Evolutionary conservation across 2,329 filamentous ascomycete genomes (phyloP).

Genomic region (Colletotrichum camelliae): DNA sequence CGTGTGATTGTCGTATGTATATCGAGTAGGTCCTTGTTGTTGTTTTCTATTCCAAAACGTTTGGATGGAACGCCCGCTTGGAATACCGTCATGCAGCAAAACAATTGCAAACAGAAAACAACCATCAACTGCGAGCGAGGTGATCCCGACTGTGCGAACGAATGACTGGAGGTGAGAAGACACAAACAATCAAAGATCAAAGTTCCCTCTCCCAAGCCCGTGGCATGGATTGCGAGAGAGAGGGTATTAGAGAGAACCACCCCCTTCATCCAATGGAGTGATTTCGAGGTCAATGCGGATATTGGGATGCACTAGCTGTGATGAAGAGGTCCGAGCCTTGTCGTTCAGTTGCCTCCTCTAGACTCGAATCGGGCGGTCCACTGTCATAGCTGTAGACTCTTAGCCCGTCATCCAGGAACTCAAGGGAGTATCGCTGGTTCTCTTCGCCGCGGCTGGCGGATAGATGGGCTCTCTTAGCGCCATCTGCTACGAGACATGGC

Average conservation of each 20-base stretch:
- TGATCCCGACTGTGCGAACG: neutral
- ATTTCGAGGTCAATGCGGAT: conserved; percentile 15
- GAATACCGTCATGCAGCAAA: neutral
- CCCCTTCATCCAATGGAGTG: neutral
- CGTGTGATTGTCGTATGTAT: neutral
- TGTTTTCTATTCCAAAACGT: neutral
- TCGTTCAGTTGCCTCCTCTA: conserved; percentile 8
- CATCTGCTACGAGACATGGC: conserved; percentile 2
- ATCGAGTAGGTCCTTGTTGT: neutral
- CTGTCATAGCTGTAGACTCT: neutral
- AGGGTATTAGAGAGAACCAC: conserved; percentile 17
- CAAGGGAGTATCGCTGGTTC: neutral
- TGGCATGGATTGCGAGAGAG: neutral
- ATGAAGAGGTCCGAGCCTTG: conserved; percentile 17
- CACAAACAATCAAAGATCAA: neutral
- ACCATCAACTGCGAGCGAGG: neutral
- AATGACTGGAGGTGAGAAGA: neutral
- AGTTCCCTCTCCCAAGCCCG: neutral
- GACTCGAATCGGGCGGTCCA: neutral
- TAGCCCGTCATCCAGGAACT: neutral
- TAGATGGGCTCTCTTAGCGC: neutral
- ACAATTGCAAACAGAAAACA: neutral
- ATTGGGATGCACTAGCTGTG: conserved; percentile 18
- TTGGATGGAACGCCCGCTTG: neutral
- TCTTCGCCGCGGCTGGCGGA: neutral